Percentiles rank a stretch among this genome's conserved stretches.
Evolutionary conservation across 768 basidiomycete species (phyloP).

Genomic region (Lactarius indigo): DNA sequence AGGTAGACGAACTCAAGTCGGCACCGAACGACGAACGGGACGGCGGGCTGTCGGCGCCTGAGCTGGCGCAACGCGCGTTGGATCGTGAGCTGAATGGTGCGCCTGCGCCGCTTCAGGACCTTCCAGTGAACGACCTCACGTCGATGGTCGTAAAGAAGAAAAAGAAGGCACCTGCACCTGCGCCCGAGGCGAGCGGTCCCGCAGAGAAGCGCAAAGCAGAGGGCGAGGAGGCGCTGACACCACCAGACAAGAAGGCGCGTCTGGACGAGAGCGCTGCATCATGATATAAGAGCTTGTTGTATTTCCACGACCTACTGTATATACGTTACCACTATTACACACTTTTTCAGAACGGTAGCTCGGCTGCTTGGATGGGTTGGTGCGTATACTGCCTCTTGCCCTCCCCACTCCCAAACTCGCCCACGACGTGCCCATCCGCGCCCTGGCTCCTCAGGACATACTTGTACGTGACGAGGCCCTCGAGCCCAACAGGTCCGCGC

Average conservation of each 20-base stretch:
- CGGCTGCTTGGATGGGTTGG: slow-evolving; percentile 39
- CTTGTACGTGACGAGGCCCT: slow-evolving; percentile 94
- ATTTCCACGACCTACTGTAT: neutral
- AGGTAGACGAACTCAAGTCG: slow-evolving; percentile 91
- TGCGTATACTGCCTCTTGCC: slow-evolving; percentile 77
- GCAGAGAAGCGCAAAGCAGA: slow-evolving; percentile 69
- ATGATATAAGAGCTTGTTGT: slow-evolving; percentile 7
- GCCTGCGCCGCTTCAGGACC: slow-evolving; percentile 31
- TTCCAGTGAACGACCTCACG: slow-evolving; percentile 76
- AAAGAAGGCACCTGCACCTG: slow-evolving; percentile 40
- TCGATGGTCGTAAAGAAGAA: slow-evolving; percentile 89
- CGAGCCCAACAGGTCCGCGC: slow-evolving; percentile 91
- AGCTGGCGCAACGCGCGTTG: slow-evolving; percentile 64
- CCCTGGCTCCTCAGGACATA: slow-evolving; percentile 83
- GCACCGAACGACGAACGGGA: slow-evolving; percentile 57
- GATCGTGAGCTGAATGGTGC: slow-evolving; percentile 63
- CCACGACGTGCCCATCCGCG: slow-evolving; percentile 74
- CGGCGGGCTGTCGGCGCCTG: slow-evolving; percentile 51
- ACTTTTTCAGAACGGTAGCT: slow-evolving; percentile 44
- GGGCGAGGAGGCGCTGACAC: slow-evolving; percentile 44
- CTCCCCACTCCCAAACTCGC: slow-evolving; percentile 73
- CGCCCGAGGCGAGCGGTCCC: slow-evolving; percentile 31
- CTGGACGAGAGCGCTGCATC: slow-evolving; percentile 40
- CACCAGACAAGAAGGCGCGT: slow-evolving; percentile 62
- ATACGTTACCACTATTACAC: slow-evolving; percentile 10